A percentile compares a stretch with the other conserved stretches of the same genome.
phyloP scores from a whole-genome alignment of 495 filamentous ascomycete genomes.

The Penicillium goetzii region DNA sequence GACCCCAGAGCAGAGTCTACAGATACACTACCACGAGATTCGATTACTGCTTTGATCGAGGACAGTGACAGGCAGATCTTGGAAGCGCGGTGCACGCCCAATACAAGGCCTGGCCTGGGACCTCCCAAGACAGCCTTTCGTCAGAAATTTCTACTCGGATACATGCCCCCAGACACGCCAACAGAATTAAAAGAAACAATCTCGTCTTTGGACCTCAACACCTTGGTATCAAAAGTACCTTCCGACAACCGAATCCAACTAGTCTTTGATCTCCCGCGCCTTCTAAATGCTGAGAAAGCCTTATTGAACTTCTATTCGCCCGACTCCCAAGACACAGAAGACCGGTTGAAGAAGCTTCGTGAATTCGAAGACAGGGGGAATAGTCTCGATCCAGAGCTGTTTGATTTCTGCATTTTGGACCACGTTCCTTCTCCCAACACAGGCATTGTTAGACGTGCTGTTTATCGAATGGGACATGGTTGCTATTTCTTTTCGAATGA shows the following conservation, averaged over 20 bases:
- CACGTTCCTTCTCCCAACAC: not conserved
- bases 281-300: not conserved
- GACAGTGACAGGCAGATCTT: not conserved
- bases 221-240: not conserved
- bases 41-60: not conserved
- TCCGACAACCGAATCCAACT: not conserved
- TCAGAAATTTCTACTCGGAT: not conserved
- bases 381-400: not conserved
- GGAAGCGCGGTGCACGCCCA: not conserved
- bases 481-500: not conserved
- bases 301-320: not conserved
- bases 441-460: not conserved
- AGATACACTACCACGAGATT: not conserved
- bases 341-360: not conserved
- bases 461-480: not conserved
- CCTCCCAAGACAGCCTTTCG: not conserved
- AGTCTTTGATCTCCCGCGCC: not conserved
- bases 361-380: not conserved
- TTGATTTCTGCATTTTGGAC: not conserved
- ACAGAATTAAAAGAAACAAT: not conserved
- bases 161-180: not conserved
- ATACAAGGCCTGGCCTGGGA: not conserved
- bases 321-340: not conserved
- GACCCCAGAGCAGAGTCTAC: not conserved
- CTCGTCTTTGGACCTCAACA: not conserved